Conservation (phyloP, 352 stramenopile species). For the Phytophthora hibernalis region DNA sequence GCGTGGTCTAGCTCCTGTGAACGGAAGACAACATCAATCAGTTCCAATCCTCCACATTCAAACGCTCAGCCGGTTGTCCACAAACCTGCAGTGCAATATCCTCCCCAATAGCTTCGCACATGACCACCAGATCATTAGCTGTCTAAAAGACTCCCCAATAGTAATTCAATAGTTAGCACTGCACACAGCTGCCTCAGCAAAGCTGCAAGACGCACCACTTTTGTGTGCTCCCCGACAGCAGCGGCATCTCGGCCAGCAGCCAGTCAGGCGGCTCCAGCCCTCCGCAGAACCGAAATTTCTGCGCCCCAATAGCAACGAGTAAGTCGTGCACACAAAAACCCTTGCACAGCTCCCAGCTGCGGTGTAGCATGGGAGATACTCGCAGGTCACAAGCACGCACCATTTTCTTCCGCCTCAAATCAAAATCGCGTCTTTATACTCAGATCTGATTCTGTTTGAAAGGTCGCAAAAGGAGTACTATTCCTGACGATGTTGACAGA, state of each 20-base stretch:
- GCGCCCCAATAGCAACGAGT: constrained; percentile 9
- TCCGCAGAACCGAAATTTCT: constrained; percentile 70
- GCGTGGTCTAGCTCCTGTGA: constrained; percentile 29
- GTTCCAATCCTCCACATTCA: not conserved
- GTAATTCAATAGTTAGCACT: not conserved
- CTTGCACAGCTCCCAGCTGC: not conserved
- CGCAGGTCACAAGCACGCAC: not conserved
- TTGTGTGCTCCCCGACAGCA: constrained; percentile 39
- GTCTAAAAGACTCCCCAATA: constrained; percentile 12
- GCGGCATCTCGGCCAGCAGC: constrained; percentile 56
- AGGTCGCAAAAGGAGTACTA: not conserved
- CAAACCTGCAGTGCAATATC: constrained; percentile 40
- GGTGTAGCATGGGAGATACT: too few relatives aligned
- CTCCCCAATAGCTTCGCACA: constrained; percentile 36
- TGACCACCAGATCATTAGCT: constrained; percentile 12
- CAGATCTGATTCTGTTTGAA: constrained; percentile 9
- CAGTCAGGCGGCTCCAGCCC: constrained; percentile 72
- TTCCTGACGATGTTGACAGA: too few relatives aligned
- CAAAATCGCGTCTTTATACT: constrained; percentile 5
- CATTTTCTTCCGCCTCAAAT: constrained; percentile 11
- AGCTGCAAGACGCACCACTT: constrained; percentile 22
- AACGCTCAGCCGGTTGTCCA: not conserved
- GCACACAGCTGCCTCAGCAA: not conserved
- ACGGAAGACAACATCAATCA: constrained; percentile 1
- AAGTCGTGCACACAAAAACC: not conserved